phyloP scores from a whole-genome alignment of 2,329 filamentous ascomycete species.

The Colletotrichum sojae region DNA sequence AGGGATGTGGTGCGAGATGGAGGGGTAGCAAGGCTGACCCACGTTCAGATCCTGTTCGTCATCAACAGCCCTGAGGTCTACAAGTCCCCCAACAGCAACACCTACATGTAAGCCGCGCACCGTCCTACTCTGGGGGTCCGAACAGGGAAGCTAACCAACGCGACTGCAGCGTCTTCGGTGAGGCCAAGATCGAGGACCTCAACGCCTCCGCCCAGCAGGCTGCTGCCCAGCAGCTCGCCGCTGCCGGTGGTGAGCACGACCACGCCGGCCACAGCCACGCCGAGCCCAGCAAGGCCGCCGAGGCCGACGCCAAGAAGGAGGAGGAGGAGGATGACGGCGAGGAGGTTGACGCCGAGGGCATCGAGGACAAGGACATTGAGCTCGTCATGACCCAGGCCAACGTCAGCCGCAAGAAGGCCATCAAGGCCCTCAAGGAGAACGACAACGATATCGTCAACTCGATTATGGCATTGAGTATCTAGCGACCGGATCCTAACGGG shows the following conservation, averaged over 20 bases:
- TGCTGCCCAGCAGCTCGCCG: slow-evolving; percentile 94
- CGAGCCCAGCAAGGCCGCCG: slow-evolving; percentile 74
- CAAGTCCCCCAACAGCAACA: slow-evolving; percentile 99
- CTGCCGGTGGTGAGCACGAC: slow-evolving; percentile 74
- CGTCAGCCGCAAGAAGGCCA: slow-evolving; percentile 97
- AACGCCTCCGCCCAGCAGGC: slow-evolving; percentile 98
- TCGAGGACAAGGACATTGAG: slow-evolving; percentile 99
- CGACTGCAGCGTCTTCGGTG: slow-evolving; percentile 88
- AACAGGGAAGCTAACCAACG: slow-evolving; percentile 2
- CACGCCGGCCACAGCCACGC: slow-evolving; percentile 81
- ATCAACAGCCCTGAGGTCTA: slow-evolving; percentile 99
- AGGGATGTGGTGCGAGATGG: slow-evolving; percentile 18
- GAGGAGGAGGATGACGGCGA: slow-evolving; percentile 94
- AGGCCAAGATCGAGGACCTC: slow-evolving; percentile 99
- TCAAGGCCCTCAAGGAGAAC: slow-evolving; percentile 99
- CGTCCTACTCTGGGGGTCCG: not conserved
- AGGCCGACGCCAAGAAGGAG: slow-evolving; percentile 78
- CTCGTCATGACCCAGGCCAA: slow-evolving; percentile 98
- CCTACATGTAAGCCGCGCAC: slow-evolving; percentile 88
- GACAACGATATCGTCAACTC: slow-evolving; percentile 99
- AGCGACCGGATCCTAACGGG: slow-evolving; percentile 46
- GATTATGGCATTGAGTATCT: slow-evolving; percentile 98
- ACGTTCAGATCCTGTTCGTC: slow-evolving; percentile 93
- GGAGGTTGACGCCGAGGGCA: slow-evolving; percentile 93
- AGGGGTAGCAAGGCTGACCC: slow-evolving; percentile 41